These are phyloP conservation scores for Coniochaeta prunicola DNA, from an alignment of 2,329 filamentous ascomycete genomes.

Conservation along the genomic window DNA sequence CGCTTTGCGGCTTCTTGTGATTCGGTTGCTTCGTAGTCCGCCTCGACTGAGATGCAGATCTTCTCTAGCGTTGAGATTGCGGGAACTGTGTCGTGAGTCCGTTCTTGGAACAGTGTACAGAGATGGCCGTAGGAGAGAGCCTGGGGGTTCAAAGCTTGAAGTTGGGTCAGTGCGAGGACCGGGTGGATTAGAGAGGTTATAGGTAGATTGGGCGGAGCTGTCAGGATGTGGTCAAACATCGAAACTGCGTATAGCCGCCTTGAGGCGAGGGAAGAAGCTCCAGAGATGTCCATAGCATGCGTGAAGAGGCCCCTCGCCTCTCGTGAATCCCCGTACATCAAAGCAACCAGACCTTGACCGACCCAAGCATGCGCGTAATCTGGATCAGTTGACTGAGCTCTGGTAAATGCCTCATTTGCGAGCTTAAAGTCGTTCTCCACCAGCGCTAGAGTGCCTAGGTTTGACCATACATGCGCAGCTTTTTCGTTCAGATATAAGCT, in stretches of 20 bases:
- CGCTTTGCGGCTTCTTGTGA: conserved; percentile 64
- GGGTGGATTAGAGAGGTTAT: conserved; percentile 70
- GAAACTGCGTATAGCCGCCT: conserved; percentile 75
- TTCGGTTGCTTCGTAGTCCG: conserved; percentile 78
- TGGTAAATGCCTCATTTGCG: conserved; percentile 84
- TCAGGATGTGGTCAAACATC: conserved; percentile 73
- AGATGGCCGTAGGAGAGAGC: conserved; percentile 73
- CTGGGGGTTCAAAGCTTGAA: conserved; percentile 62
- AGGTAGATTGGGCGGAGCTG: conserved; percentile 41
- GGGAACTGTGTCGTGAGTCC: conserved; percentile 59
- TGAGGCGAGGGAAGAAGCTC: conserved; percentile 64
- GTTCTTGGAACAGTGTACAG: conserved; percentile 72
- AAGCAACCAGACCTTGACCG: conserved; percentile 80
- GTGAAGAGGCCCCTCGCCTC: conserved; percentile 84
- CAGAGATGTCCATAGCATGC: conserved; percentile 88
- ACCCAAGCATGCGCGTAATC: conserved; percentile 93
- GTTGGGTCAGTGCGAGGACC: conserved; percentile 79
- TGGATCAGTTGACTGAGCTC: conserved; percentile 88
- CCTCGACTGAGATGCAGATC: conserved; percentile 52
- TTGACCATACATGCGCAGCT: conserved; percentile 81
- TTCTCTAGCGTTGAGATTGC: conserved; percentile 56
- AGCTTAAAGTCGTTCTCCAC: conserved; percentile 75
- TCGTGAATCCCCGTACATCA: conserved; percentile 63
- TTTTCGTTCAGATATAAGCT: conserved; percentile 90
- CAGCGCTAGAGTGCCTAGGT: conserved; percentile 79